Evolutionary conservation across 2,329 filamentous ascomycete species (phyloP), one percentile per base, ranked within the genome.

Genomic region (Colletotrichum australisinense): DNA sequence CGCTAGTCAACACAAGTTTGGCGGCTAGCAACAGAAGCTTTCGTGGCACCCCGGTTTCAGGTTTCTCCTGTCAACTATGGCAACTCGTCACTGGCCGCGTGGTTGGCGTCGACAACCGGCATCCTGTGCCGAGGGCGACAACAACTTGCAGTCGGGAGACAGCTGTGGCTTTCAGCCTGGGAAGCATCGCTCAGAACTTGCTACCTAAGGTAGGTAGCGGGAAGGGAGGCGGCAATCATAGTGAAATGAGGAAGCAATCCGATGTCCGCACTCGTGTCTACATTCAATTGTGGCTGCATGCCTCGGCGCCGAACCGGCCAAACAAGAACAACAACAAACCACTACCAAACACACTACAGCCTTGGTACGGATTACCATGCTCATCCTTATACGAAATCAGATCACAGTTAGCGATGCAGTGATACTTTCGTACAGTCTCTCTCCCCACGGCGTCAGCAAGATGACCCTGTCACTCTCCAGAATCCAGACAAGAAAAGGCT

Each of bases 221-320:
- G 28, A 53, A 38, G n/a, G 60, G 28, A 62, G 59, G 24, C 38
- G 59, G 24, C 38, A 46, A 55, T 22, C 19, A 16, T 26, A 11
- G 24, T 22, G 52, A 28, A 63, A 24, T 59, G 38, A 30, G 28
- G 14, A 67, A 19, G 56, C 69, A 28, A 30, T 22, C 30, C 52
- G 26, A 56, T 72, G 16, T 52, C 26, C 56, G 42, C 19, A 19
- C 30, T 46, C 35, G 53, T 30, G 16, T 16, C 22, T 30, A 3
- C 19, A n/a, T 5, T n/a, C 46, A 16, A 30, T 42, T 56, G 58
- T 60, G 65, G 65, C 69, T 72, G 69, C 26, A 42, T 32, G 9
- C 30, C 16, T 70, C 67, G 67, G 70, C 70, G 63, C 70, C 70
- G 70, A 65, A n/a, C 12, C 67, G 67, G 70, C 67, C 52, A 59